Conservation (phyloP, 2,329 filamentous ascomycete genomes). For the Diaporthe australafricana region DNA sequence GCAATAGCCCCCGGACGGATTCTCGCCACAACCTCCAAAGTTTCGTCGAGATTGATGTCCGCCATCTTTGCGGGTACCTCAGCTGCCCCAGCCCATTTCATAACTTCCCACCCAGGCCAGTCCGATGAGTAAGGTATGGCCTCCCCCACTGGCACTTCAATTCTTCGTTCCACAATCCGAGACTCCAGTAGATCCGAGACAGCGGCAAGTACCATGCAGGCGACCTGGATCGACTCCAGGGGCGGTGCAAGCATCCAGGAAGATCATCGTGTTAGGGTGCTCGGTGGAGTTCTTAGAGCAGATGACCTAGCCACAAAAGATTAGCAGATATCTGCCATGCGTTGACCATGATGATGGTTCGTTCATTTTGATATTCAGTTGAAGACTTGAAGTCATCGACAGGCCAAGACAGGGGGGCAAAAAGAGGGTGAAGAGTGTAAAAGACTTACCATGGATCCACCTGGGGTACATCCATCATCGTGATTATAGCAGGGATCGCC, state of each 20-base stretch:
- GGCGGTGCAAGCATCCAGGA: constrained; percentile 3
- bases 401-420: not conserved
- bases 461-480: not conserved
- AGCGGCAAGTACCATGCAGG: not conserved
- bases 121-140: not conserved
- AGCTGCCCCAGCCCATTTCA: not conserved
- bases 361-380: not conserved
- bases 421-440: no score
- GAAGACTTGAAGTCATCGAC: not conserved
- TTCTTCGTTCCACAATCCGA: not conserved
- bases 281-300: not conserved
- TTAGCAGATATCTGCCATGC: not conserved
- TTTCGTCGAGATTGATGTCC: not conserved
- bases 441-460: not conserved
- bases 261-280: constrained; percentile 11
- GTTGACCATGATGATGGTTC: not conserved
- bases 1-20: not conserved
- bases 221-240: not conserved
- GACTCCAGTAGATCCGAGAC: not conserved
- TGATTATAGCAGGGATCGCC: constrained; percentile 9
- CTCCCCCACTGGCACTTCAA: no score
- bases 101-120: not conserved
- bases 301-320: not conserved
- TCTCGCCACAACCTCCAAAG: not conserved
- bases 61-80: not conserved